Conservation (phyloP, 2,329 filamentous ascomycete genomes). For the Colletotrichum sp. region DNA sequence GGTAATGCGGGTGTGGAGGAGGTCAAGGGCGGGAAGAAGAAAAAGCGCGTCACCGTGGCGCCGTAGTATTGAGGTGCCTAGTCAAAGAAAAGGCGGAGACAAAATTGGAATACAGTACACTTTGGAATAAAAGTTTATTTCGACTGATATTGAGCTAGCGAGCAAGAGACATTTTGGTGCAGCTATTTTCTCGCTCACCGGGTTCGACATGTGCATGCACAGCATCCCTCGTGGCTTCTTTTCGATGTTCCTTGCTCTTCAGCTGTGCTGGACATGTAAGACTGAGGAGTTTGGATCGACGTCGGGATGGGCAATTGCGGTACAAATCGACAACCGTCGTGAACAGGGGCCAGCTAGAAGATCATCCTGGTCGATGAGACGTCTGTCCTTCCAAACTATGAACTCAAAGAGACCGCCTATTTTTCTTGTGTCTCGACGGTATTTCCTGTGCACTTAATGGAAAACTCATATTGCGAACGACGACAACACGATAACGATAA, state of each 20-base stretch:
- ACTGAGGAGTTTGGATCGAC: no score
- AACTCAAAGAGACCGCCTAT: no score
- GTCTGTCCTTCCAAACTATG: no score
- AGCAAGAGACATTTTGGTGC: background rate
- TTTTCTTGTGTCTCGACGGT: no score
- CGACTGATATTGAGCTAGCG: background rate
- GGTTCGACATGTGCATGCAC: background rate
- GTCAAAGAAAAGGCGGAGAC: background rate
- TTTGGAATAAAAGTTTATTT: background rate
- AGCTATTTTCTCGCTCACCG: background rate
- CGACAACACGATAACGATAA: no score
- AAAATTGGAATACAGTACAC: background rate
- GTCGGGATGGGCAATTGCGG: no score
- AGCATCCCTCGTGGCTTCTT: background rate
- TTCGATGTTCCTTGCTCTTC: background rate
- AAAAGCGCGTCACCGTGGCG: constrained; percentile 18
- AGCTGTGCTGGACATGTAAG: no score
- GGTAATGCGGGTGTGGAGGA: constrained; percentile 18
- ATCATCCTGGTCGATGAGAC: no score
- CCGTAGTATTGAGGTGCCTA: background rate
- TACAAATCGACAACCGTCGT: no score
- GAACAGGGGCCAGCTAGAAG: no score
- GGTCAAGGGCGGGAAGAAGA: constrained; percentile 15
- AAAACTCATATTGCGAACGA: no score
- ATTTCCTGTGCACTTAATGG: no score